Base-by-base conservation (phyloP, 2,329 filamentous ascomycete species). In the Lasiodiplodia hormozganensis region DNA sequence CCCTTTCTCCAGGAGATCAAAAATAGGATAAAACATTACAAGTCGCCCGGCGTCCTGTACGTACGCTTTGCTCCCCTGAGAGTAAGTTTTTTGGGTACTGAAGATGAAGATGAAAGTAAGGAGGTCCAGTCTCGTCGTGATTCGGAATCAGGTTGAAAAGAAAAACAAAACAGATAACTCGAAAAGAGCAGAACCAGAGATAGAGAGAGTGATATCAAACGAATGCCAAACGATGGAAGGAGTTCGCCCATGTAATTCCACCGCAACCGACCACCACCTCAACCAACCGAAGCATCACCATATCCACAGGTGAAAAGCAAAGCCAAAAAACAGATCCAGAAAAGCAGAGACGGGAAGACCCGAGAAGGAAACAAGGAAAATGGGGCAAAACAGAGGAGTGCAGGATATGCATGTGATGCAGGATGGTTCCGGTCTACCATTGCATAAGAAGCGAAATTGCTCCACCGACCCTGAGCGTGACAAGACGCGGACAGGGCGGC, bases 401-500 rank as follows among this genome's bases (percentile, higher is more conserved):
- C 62, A 65, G 62, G 62, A 23, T 65, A 56, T 65, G 65, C 65
- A 67, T 52, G 60, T 52, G 60, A 64, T 52, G 60, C 60, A 66
- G 36, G 12, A 66, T 56, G 60, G 60, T 64, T 18, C 31, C 12
- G 16, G 43, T 64, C 43, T 25, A 64, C 60, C 60, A 53, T 64
- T 64, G 60, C 43, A 21, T 21, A 16, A 64, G 25, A 23, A 64
- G 23, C n/a, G 12, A 64, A 64, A 40, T 25, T 28, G 23, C 23
- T 21, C 23, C 14, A 18, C 25, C 21, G 10, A 43, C 40, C 64
- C 31, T 12, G 47, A 52, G 31, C 28, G 60, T 47, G 21, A 16
- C 12, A 34, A 21, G 43, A 52, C 31, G 31, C 60, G 16, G 12
- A 21, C 8, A 23, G 21, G 28, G 8, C 10, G 28, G 25, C 25